These are phyloP conservation scores for Fraxinus albicans DNA, from an alignment of 305 asterid genomes.

Conservation along the genomic window DNA sequence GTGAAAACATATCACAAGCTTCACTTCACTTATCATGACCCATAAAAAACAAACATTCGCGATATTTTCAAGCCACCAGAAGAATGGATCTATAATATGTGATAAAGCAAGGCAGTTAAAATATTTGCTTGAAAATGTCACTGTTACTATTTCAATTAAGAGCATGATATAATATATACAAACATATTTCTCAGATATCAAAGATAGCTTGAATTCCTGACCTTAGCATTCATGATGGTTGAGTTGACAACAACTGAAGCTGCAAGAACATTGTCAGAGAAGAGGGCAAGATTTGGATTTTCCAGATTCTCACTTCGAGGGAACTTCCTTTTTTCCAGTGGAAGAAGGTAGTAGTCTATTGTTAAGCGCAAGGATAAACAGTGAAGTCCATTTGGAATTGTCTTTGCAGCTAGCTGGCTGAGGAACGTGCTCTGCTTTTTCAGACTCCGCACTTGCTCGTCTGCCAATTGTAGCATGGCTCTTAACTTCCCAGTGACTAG, in stretches of 20 bases:
- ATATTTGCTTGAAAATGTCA: background rate
- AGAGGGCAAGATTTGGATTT: conserved; percentile 87
- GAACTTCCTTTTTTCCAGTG: conserved; percentile 80
- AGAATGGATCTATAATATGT: conserved; percentile 9
- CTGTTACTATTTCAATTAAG: background rate
- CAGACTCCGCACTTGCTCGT: conserved; percentile 96
- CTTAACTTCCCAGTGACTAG: conserved; percentile 91
- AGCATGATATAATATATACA: background rate
- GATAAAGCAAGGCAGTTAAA: background rate
- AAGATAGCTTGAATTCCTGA: conserved; percentile 27
- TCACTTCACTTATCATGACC: background rate
- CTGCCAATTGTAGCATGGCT: conserved; percentile 99
- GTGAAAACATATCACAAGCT: background rate
- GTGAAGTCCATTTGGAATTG: conserved; percentile 94
- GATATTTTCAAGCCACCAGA: background rate
- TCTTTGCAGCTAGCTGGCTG: conserved; percentile 97
- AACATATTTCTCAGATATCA: background rate
- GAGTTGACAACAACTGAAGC: conserved; percentile 99
- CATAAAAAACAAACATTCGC: background rate
- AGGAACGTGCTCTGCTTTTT: conserved; percentile 99
- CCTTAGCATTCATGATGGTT: conserved; percentile 88
- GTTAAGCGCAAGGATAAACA: conserved; percentile 94
- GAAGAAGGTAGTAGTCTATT: conserved; percentile 86
- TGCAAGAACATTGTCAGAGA: conserved; percentile 98
- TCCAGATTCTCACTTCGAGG: conserved; percentile 83